Percentiles rank a stretch among this genome's conserved stretches.
These are phyloP conservation scores for Leptographium flavum DNA, from an alignment of 2,329 filamentous ascomycete genomes.

Conservation along the genomic window DNA sequence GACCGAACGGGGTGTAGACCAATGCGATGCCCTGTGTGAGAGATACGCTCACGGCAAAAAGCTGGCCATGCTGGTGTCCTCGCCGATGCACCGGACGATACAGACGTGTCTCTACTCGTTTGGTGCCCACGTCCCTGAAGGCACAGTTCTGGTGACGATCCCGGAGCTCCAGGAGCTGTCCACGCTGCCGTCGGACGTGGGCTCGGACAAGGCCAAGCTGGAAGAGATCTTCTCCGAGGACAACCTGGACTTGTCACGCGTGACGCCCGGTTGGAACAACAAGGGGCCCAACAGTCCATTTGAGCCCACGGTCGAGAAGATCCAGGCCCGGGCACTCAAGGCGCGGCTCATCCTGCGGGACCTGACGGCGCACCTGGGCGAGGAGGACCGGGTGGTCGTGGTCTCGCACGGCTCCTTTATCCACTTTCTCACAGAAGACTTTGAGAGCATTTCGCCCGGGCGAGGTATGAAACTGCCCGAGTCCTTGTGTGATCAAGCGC, in stretches of 20 bases:
- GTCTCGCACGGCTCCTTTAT: conserved; percentile 75
- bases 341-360: conserved; percentile 45
- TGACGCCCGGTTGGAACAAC: conserved; percentile 56
- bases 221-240: conserved; percentile 44
- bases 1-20: conserved; percentile 59
- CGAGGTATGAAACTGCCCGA: not conserved
- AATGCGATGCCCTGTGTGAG: conserved; percentile 51
- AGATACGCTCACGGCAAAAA: conserved; percentile 50
- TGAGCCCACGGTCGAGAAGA: conserved; percentile 32
- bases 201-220: conserved; percentile 41
- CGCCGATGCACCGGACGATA: conserved; percentile 67
- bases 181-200: conserved; percentile 61
- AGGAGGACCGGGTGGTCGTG: conserved; percentile 52
- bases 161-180: conserved; percentile 71
- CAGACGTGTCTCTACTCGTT: conserved; percentile 64
- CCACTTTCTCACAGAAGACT: conserved; percentile 77
- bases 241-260: conserved; percentile 47
- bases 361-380: conserved; percentile 21
- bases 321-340: conserved; percentile 46
- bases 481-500: not conserved
- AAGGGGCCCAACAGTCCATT: conserved; percentile 39
- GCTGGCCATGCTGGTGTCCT: conserved; percentile 60
- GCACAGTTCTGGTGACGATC: conserved; percentile 45
- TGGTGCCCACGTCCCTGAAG: conserved; percentile 32
- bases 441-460: conserved; percentile 39